Base-by-base conservation (phyloP, 2,329 filamentous ascomycete species). In the Byssochlamys sp. region DNA sequence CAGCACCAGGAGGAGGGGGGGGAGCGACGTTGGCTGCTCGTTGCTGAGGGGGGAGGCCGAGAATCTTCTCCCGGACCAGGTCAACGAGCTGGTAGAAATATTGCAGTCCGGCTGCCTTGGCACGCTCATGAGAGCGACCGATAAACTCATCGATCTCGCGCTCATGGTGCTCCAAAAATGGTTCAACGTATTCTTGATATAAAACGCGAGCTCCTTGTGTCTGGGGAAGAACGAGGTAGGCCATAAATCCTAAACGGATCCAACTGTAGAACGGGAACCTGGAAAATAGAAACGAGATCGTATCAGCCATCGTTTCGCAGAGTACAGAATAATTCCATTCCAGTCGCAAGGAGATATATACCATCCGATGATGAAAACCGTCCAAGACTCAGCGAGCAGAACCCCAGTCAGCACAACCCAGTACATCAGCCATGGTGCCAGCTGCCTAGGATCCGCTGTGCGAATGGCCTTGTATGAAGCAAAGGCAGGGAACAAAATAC, bases 371-470 rank as follows among this genome's bases (percentile, higher is more conserved):
- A 97, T 86, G 76, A 92, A 96, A 67, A 87, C 84, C 57, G 88
- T 85, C 84, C 91, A 95, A 52, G 88, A 91, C 77, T 97, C 94
- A 74, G 86, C 84, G 60, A 94, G 83, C 57, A 91, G 80, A 66
- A 86, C 84, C 71, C 89, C 87, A 60, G 89, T 89, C 63, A 96
- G 83, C 26, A 96, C 90, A 60, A 96, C 90, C 88, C 92, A 99
- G 82, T 97, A 99, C 88, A 97, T 97, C 64, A 97, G 84, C 94
- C 94, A 99, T 86, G 92, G 92, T 62, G 90, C 90, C 59, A 96
- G 82, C 70, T 95, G 86, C 39, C 90, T 87, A 1, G 91, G 91
- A 73, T 96, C 90, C 55, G 88, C 88, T 14, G 90, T 91, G 77
- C 94, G 92, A 69, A 99, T 87, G 53, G 94, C 92, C 80, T 97